Evolutionary conservation across 2,329 filamentous ascomycete species (phyloP).

Genomic region (Colletotrichum sublineola): DNA sequence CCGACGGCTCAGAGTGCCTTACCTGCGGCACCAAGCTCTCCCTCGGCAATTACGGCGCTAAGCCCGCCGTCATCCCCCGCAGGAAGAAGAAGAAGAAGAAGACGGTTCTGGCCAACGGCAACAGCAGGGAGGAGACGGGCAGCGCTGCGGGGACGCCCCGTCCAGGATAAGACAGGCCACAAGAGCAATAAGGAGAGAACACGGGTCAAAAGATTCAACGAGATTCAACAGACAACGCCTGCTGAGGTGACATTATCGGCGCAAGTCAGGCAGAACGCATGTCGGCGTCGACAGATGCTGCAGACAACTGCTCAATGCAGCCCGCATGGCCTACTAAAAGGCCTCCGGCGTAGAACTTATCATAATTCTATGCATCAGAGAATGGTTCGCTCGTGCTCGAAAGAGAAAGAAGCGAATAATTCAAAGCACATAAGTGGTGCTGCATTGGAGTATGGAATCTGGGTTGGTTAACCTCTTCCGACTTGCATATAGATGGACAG

Average conservation of each 20-base stretch:
- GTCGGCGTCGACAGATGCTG: neutral
- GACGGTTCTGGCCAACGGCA: conserved; percentile 61
- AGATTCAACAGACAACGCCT: neutral
- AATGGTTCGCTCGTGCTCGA: conserved; percentile 3
- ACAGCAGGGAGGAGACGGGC: conserved; percentile 67
- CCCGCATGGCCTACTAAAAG: neutral
- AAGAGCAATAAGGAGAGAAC: neutral
- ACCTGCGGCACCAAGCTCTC: conserved; percentile 85
- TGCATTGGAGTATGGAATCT: neutral
- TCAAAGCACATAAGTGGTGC: too few relatives aligned
- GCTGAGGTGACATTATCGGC: neutral
- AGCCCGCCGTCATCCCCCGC: conserved; percentile 79
- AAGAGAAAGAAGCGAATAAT: neutral
- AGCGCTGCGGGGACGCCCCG: conserved; percentile 73
- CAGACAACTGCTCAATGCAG: neutral
- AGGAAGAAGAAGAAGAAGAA: conserved; percentile 85
- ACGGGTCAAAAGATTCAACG: neutral
- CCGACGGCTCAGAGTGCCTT: conserved; percentile 76
- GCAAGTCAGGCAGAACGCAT: neutral
- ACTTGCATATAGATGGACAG: neutral
- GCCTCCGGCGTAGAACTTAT: neutral
- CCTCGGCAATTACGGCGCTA: conserved; percentile 81
- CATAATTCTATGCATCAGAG: too few relatives aligned
- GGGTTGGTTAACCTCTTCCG: neutral
- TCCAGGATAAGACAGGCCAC: conserved; percentile 49